Percentiles rank a stretch among this genome's conserved stretches.
Conservation (phyloP, 208 protist species). For the Acanthamoeba triangularis region DNA sequence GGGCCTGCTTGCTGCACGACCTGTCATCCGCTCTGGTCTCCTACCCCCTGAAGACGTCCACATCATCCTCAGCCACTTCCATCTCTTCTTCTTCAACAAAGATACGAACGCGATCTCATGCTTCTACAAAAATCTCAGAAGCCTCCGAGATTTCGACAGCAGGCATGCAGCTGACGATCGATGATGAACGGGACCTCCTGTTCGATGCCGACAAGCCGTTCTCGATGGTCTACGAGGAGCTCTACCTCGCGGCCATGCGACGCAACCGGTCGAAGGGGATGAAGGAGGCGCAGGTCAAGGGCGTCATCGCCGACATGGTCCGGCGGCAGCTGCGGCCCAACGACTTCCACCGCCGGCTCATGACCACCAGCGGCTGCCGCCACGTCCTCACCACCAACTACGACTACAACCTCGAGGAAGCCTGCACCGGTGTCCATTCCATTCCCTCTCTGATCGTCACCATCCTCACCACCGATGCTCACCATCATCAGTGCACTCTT, state of each 20-base stretch:
- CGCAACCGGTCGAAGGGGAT: neutral
- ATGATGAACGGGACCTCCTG: neutral
- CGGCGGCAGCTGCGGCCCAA: neutral
- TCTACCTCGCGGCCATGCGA: neutral
- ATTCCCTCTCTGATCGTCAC: neutral
- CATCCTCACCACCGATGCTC: neutral
- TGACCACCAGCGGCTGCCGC: neutral
- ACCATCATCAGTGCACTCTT: neutral
- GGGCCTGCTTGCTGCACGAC: constrained; percentile 15
- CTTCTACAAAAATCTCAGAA: too few species aligned
- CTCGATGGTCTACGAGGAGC: constrained; percentile 31
- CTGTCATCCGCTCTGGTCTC: neutral
- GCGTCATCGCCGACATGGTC: constrained; percentile 25
- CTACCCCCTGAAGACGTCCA: neutral
- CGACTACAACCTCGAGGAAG: constrained; percentile 20
- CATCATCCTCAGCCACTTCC: neutral
- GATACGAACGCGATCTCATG: neutral
- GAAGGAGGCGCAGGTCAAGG: constrained; percentile 4
- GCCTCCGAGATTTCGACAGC: neutral
- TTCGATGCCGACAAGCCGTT: neutral
- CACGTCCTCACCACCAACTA: constrained; percentile 47
- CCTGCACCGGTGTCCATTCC: neutral
- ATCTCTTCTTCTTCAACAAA: neutral
- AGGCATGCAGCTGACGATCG: neutral
- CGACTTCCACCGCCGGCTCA: constrained; percentile 4